Percentiles rank a stretch among this genome's conserved stretches.
Conservation (phyloP, 192 early-diverging fungal species). For the Backusella tarrabulga region DNA sequence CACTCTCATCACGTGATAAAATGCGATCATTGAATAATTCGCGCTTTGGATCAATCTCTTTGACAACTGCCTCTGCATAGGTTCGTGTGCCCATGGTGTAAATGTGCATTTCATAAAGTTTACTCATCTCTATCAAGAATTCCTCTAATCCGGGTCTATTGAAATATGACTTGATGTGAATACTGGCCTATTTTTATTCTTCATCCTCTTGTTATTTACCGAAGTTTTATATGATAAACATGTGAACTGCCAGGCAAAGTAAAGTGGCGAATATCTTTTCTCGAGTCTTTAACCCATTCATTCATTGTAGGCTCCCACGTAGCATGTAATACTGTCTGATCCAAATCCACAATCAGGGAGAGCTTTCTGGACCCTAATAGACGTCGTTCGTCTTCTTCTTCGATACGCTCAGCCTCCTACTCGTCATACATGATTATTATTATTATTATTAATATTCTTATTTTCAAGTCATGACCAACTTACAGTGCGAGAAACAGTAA, state of each 20-base stretch:
- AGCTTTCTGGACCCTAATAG: constrained; percentile 69
- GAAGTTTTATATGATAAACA: constrained; percentile 83
- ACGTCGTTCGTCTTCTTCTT: constrained; percentile 60
- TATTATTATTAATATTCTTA: background rate
- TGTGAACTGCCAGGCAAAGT: constrained; percentile 65
- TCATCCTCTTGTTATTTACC: constrained; percentile 39
- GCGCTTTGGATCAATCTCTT: constrained; percentile 82
- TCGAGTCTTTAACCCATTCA: constrained; percentile 63
- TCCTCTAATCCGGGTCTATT: constrained; percentile 74
- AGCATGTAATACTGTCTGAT: constrained; percentile 97
- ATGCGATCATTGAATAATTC: constrained; percentile 85
- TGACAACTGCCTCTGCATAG: constrained; percentile 89
- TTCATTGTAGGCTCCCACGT: constrained; percentile 73
- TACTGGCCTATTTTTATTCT: background rate
- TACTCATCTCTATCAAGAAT: constrained; percentile 67
- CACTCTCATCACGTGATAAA: constrained; percentile 89
- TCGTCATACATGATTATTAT: background rate
- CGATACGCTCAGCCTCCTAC: constrained; percentile 70
- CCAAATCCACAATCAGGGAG: constrained; percentile 93
- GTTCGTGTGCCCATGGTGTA: constrained; percentile 97
- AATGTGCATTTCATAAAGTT: constrained; percentile 93
- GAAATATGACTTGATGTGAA: background rate
- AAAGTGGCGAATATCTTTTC: constrained; percentile 76
- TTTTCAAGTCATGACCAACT: background rate
- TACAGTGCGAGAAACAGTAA: constrained; percentile 66